These are phyloP conservation scores for Neurospora cerealis DNA, from an alignment of 495 filamentous ascomycete species.

Conservation along the genomic window DNA sequence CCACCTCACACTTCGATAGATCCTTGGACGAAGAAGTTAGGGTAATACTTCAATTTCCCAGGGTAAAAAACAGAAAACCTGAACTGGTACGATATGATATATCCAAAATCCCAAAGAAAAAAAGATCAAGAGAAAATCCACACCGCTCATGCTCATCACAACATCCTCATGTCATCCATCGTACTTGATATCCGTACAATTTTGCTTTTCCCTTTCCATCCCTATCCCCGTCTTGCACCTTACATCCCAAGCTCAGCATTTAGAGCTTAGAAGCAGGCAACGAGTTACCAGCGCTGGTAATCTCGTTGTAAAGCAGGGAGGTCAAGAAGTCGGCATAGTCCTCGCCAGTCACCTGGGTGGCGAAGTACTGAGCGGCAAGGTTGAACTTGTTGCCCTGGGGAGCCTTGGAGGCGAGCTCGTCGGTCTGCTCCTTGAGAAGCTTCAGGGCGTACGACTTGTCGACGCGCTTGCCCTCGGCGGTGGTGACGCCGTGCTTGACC, in stretches of 20 bases:
- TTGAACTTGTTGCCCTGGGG: slow-evolving; percentile 87
- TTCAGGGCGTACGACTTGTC: slow-evolving; percentile 84
- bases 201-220: not conserved
- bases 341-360: slow-evolving; percentile 88
- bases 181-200: not conserved
- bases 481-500: slow-evolving; percentile 74
- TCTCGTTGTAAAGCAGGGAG: slow-evolving; percentile 88
- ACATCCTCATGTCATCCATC: not conserved
- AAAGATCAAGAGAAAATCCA: not conserved
- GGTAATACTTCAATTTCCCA: not conserved
- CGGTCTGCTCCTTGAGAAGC: slow-evolving; percentile 79
- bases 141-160: not conserved
- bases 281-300: slow-evolving; percentile 68
- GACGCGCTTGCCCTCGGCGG: slow-evolving; percentile 83
- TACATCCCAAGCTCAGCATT: slow-evolving; percentile 5
- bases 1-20: not conserved
- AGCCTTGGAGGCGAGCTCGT: slow-evolving; percentile 62
- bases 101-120: not conserved
- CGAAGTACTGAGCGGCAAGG: slow-evolving; percentile 86
- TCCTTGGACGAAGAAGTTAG: not conserved
- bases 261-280: slow-evolving; percentile 70
- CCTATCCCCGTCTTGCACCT: not conserved
- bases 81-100: not conserved
- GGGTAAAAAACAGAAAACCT: not conserved
- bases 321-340: slow-evolving; percentile 98